Percentiles rank a stretch among this genome's conserved stretches.
phyloP scores from a whole-genome alignment of 805 yeast species.

The Hanseniaspora occidentalis region DNA sequence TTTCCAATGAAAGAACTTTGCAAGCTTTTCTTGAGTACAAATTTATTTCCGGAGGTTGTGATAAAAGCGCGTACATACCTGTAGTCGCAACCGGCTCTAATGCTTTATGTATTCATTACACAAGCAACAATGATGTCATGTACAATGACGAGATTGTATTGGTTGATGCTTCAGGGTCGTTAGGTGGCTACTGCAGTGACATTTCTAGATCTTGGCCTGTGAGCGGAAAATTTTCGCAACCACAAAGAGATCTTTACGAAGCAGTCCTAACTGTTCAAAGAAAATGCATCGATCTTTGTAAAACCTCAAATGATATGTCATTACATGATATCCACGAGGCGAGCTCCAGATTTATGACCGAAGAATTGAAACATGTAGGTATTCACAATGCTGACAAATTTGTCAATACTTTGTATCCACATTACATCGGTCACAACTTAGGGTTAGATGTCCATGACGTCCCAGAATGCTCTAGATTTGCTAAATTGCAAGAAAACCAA shows the following conservation, averaged over 20 bases:
- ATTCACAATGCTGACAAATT: slow-evolving; percentile 38
- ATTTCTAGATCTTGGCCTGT: slow-evolving; percentile 96
- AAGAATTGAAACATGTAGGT: slow-evolving; percentile 57
- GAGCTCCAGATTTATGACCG: slow-evolving; percentile 45
- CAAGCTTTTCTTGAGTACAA: slow-evolving; percentile 72
- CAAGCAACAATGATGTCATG: slow-evolving; percentile 77
- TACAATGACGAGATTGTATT: slow-evolving; percentile 71
- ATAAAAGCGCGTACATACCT: slow-evolving; percentile 80
- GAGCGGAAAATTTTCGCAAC: slow-evolving; percentile 53
- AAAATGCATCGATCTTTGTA: slow-evolving; percentile 61
- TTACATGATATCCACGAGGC: slow-evolving; percentile 64
- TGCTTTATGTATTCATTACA: slow-evolving; percentile 86
- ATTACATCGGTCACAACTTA: slow-evolving; percentile 88
- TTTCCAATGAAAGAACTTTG: slow-evolving; percentile 64
- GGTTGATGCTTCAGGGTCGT: slow-evolving; percentile 88
- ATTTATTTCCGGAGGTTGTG: slow-evolving; percentile 82
- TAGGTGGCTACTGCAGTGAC: slow-evolving; percentile 93
- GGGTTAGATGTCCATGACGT: slow-evolving; percentile 88
- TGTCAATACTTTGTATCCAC: slow-evolving; percentile 62
- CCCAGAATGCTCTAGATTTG: slow-evolving; percentile 48
- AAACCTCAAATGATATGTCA: slow-evolving; percentile 37
- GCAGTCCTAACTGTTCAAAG: slow-evolving; percentile 80
- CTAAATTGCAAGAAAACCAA: slow-evolving; percentile 49
- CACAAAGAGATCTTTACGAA: slow-evolving; percentile 79
- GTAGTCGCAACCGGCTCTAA: slow-evolving; percentile 93